Conservation (phyloP, 805 yeast species). For the Pichia exigua region DNA sequence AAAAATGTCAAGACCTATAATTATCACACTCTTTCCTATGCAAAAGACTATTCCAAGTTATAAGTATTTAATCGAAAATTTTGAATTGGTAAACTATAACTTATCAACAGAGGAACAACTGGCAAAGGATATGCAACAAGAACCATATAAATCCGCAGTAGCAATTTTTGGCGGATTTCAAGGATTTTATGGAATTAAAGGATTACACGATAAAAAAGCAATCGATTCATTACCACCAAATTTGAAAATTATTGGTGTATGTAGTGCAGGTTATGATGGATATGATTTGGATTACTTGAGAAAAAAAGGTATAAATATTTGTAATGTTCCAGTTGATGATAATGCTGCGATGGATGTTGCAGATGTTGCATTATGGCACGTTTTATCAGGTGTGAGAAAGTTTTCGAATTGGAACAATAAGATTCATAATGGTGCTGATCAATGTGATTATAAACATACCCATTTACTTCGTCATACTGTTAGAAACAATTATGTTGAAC, state of each 20-base stretch:
- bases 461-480: conserved; percentile 32
- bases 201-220: conserved; percentile 35
- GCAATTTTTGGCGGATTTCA: conserved; percentile 49
- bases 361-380: conserved; percentile 54
- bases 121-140: conserved; percentile 29
- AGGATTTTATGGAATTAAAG: conserved; percentile 38
- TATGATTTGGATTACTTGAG: conserved; percentile 33
- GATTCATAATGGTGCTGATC: conserved; percentile 20
- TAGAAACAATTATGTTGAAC: conserved; percentile 10
- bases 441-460: conserved; percentile 34
- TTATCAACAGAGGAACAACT: conserved; percentile 36
- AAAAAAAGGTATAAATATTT: conserved; percentile 38
- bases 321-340: conserved; percentile 54
- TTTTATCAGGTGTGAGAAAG: conserved; percentile 54
- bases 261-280: conserved; percentile 47
- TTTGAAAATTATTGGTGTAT: conserved; percentile 41
- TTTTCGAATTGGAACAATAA: conserved; percentile 39
- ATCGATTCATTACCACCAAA: conserved; percentile 34
- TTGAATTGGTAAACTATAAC: conserved; percentile 32
- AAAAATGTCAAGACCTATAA: conserved; percentile 16
- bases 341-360: conserved; percentile 54
- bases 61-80: conserved; percentile 33
- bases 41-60: conserved; percentile 41
- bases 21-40: conserved; percentile 44
- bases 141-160: conserved; percentile 30